Evolutionary conservation across 164 flowering plant genomes (phyloP), one percentile per base, ranked within the genome.

Genomic region (Magnolia changhungtana): DNA sequence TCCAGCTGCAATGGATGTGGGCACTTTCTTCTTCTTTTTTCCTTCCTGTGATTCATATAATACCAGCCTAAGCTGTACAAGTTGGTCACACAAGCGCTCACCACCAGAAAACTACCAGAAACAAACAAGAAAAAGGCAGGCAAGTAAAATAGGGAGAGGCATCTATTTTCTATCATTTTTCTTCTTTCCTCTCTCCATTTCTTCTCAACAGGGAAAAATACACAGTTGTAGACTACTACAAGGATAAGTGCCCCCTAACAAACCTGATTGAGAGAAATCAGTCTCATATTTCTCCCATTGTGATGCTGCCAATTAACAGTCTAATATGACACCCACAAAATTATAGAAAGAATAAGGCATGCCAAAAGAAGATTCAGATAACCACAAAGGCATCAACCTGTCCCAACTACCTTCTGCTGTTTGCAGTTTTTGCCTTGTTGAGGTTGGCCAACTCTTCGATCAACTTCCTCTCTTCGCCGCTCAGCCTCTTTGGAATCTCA

Each of bases 401-500:
- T 31, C 50, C 24, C 70, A 11, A 73, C 80, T 84, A 84, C 75
- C 86, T 80, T 55, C 87, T 84, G 65, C 87, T 84, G 78, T 74
- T 86, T 18, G 90, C 84, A 63, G 92, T 82, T 83, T 89, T 93
- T 72, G 82, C 83, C 82, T 93, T 96, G 83, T 82, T 88, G 16
- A 94, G 83, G 67, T 79, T 82, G 11, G 96, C 88, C 52, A 96
- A 91, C 81, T 96, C 93, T 82, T 96, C 96, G 2, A 96, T 80
- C 20, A 94, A 92, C 83, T 92, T 94, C 83, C 82, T 89, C 86
- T 96, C 99, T 68, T 94, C 97, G 8, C 80, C 76, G 74, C 92
- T 94, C 78, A 94, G 75, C 79, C 90, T 81, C 77, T 91, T 92
- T 0, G 99, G 99, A 65, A 96, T 94, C 79, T 92, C 99, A 7